Base-by-base conservation (phyloP, 805 yeast species). In the Candida silvicultrix region DNA sequence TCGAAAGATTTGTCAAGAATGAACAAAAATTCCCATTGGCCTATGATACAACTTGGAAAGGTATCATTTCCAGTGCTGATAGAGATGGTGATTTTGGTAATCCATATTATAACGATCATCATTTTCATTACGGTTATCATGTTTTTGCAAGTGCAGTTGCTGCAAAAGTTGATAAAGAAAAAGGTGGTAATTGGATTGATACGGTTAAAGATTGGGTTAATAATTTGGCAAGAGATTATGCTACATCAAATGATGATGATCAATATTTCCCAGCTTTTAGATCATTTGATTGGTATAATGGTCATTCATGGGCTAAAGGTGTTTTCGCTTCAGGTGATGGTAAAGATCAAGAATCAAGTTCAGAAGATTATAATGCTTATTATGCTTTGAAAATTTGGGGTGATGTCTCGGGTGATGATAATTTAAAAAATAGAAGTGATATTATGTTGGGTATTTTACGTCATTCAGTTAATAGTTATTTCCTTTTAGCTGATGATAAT, bases 261-360 rank as follows among this genome's bases (percentile, higher is more conserved):
- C 53, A 59, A 2, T 74, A 62, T 54, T 84, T 83, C 65, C 89
- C 89, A 7, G 81, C 77, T 16, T 81, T 71, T 40, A 72, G 90
- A 57, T 72, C 80, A 8, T 84, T 83, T 64, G 88, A 83, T 58
- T 85, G 87, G 87, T 85, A 67, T 58, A 76, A 76, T 55, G 92
- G 92, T 1, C 90, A 85, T 59, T 82, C 89, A 0, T 83, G 84
- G 78, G 92, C 90, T 1, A 81, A 81, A 57, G 90, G 92, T 2
- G 69, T 84, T 18, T 81, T 77, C 55, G 73, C 78, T 31, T 73
- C 81, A 49, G 86, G 85, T 8, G 90, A 85, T 62, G 90, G 92
- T 25, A 81, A 81, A 53, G 86, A 84, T 61, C 81, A 85, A 60
- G 90, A 85, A 62, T 80, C 86, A 0, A 75, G 81, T 19, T 79